These are phyloP conservation scores for Monilinia aucupariae DNA, from an alignment of 2,329 filamentous ascomycete species.

Conservation along the genomic window DNA sequence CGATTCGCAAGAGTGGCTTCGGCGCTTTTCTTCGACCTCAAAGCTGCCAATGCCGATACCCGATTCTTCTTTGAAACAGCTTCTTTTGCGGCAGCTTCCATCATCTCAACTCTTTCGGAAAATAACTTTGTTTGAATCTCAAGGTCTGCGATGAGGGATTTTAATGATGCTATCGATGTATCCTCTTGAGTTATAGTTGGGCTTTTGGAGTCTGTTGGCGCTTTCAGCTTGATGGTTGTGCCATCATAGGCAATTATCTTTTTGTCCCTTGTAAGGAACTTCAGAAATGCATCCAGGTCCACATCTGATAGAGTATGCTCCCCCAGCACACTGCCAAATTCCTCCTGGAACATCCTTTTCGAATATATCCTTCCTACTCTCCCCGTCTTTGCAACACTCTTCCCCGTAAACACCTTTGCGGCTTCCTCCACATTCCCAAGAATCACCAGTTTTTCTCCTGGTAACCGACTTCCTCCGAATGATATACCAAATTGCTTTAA, in stretches of 20 bases:
- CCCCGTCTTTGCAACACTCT: conserved; percentile 40
- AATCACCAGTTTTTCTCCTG: conserved; percentile 59
- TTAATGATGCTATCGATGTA: conserved; percentile 74
- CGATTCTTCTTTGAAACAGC: conserved; percentile 70
- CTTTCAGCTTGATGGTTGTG: conserved; percentile 69
- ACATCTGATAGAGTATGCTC: conserved; percentile 50
- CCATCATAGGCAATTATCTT: conserved; percentile 54
- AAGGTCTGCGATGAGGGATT: conserved; percentile 69
- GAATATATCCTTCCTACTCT: conserved; percentile 65
- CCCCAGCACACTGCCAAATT: conserved; percentile 50
- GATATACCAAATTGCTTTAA: conserved; percentile 61
- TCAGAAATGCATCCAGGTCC: conserved; percentile 66
- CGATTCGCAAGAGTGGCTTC: conserved; percentile 69
- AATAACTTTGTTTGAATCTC: conserved; percentile 67
- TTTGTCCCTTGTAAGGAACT: conserved; percentile 64
- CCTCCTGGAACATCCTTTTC: conserved; percentile 55
- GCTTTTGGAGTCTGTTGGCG: conserved; percentile 40
- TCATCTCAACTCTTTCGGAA: conserved; percentile 57
- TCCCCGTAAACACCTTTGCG: conserved; percentile 48
- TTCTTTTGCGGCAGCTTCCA: conserved; percentile 60
- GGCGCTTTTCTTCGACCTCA: conserved; percentile 77
- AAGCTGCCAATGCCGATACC: conserved; percentile 66
- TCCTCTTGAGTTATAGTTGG: conserved; percentile 68
- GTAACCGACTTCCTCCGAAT: conserved; percentile 51
- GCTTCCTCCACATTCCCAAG: conserved; percentile 57